Conservation (phyloP, 139 green algal genomes). For the Deuterostichococcus epilithicus region DNA sequence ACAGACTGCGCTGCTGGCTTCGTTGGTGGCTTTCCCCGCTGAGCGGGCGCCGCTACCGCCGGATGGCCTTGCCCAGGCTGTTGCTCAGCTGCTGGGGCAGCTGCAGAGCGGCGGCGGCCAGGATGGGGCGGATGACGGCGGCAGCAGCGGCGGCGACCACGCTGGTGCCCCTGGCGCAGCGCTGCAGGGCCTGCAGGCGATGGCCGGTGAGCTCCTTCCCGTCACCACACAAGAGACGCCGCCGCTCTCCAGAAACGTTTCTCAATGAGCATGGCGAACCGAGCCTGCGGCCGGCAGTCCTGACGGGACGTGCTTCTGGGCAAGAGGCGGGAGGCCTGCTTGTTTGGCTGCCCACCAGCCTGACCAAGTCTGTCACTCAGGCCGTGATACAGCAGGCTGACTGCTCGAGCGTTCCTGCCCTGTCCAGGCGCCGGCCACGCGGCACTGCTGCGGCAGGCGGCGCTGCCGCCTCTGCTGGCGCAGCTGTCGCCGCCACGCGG, state of each 20-base stretch:
- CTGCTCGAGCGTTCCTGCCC: too few species aligned
- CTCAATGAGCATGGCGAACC: too few species aligned
- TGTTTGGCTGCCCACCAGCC: too few species aligned
- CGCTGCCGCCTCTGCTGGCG: background rate
- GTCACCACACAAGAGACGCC: too few species aligned
- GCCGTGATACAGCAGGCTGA: background rate
- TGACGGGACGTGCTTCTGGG: too few species aligned
- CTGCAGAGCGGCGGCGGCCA: background rate
- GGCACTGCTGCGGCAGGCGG: background rate
- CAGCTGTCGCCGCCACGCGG: background rate
- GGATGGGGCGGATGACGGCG: background rate
- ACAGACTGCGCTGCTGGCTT: background rate
- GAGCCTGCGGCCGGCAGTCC: too few species aligned
- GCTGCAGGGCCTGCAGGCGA: background rate
- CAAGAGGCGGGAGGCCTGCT: too few species aligned
- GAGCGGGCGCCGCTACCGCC: background rate
- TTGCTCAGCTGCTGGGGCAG: background rate
- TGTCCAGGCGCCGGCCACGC: background rate
- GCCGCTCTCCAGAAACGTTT: too few species aligned
- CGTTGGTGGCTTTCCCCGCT: background rate
- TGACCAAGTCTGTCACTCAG: too few species aligned
- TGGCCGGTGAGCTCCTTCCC: background rate
- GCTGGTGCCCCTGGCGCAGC: too few species aligned
- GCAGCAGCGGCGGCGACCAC: background rate
- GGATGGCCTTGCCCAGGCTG: background rate